These are phyloP conservation scores for Ascoidea asiatica DNA, from an alignment of 805 yeast genomes.

Conservation along the genomic window DNA sequence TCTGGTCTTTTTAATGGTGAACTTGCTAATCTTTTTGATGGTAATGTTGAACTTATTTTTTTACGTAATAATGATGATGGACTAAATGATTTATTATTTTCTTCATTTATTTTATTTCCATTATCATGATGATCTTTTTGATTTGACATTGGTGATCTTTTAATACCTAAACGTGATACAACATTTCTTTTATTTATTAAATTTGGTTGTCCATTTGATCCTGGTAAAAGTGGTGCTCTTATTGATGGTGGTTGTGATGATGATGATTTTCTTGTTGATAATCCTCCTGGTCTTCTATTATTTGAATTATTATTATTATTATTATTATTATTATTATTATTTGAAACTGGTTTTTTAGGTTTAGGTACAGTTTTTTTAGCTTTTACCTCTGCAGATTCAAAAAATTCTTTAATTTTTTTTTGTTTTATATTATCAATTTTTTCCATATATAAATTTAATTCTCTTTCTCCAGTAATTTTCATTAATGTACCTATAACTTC, in stretches of 20 bases:
- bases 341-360: conserved; percentile 15
- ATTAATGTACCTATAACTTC: conserved; percentile 69
- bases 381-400: conserved; percentile 40
- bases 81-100: conserved; percentile 2
- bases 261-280: conserved; percentile 9
- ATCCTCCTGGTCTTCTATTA: conserved; percentile 4
- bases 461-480: conserved; percentile 71
- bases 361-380: conserved; percentile 16
- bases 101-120: not conserved
- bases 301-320: conserved; percentile 8
- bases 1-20: conserved; percentile 45
- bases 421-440: conserved; percentile 68
- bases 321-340: conserved; percentile 10
- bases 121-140: conserved; percentile 2
- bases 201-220: conserved; percentile 4
- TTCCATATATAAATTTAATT: conserved; percentile 43
- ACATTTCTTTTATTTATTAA: not conserved
- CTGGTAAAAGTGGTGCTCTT: conserved; percentile 2
- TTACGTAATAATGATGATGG: conserved; percentile 11
- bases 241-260: conserved; percentile 5
- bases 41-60: conserved; percentile 24
- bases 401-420: conserved; percentile 50
- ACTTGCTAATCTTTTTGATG: conserved; percentile 56
- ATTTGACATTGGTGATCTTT: conserved; percentile 8
- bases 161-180: not conserved